Conservation (phyloP, 2,329 filamentous ascomycete species). For the Calonectria crousiana region DNA sequence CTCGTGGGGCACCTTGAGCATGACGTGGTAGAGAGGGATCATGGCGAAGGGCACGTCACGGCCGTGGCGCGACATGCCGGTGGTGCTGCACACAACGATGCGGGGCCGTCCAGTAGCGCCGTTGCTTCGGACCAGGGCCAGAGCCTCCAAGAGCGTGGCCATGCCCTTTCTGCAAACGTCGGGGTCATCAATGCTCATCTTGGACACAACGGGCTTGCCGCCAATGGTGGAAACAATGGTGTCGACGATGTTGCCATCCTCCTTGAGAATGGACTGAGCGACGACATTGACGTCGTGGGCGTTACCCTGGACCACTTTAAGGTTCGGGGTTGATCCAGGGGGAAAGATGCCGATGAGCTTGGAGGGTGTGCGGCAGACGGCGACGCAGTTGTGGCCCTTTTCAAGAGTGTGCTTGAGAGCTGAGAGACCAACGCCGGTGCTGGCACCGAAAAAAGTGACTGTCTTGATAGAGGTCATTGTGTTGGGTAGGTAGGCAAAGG, state of each 20-base stretch:
- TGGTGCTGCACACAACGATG: constrained; percentile 53
- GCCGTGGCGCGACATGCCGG: constrained; percentile 52
- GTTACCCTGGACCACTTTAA: constrained; percentile 61
- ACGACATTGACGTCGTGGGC: constrained; percentile 57
- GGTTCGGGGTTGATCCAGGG: constrained; percentile 47
- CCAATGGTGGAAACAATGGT: constrained; percentile 63
- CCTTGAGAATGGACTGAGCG: constrained; percentile 48
- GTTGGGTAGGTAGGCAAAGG: background rate
- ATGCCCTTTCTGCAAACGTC: constrained; percentile 62
- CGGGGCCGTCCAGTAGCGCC: constrained; percentile 47
- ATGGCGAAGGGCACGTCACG: constrained; percentile 58
- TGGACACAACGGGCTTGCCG: constrained; percentile 46
- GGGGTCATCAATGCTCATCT: constrained; percentile 57
- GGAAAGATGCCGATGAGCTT: constrained; percentile 58
- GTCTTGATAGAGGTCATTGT: background rate
- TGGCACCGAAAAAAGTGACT: background rate
- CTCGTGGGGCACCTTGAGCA: constrained; percentile 56
- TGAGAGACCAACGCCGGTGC: constrained; percentile 1
- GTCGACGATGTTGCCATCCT: constrained; percentile 54
- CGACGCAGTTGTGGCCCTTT: constrained; percentile 53
- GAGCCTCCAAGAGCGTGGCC: constrained; percentile 54
- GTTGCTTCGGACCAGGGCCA: constrained; percentile 46
- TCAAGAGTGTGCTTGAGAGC: background rate
- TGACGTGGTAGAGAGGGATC: constrained; percentile 57
- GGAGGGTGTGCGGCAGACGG: constrained; percentile 62